Evolutionary conservation across 2,329 filamentous ascomycete species (phyloP), one percentile per base, ranked within the genome.

Genomic region (Fusarium penzigii): DNA sequence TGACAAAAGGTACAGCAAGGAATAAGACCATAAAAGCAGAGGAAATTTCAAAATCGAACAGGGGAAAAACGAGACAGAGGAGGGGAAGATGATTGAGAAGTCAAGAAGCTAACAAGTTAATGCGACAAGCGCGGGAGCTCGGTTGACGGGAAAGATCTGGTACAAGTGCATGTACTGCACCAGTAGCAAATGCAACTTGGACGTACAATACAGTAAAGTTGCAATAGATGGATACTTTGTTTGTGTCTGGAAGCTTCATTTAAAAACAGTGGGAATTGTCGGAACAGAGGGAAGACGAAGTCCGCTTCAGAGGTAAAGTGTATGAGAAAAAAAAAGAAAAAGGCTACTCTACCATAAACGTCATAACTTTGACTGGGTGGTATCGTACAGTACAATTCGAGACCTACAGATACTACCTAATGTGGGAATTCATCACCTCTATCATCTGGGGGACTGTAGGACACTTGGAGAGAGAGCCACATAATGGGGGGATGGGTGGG

Each of bases 311-410:
- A 39, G 46, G 48, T 57, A 25, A 25, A 53, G 52, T 52, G 50
- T 53, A 55, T 56, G 51, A 51, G 49, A 29, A 17, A 32, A 36
- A n/a, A 36, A 47, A 39, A 32, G 36, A 48, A 41, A 46, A n/a
- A n/a, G n/a, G n/a, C n/a, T n/a, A n/a, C n/a, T n/a, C n/a, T n/a
- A n/a, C n/a, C 13, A 14, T 12, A 36, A 36, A 36, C 32, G 32
- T 36, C 32, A 36, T 36, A 36, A 12, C 13, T 36, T 36, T 7
- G 20, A 25, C 20, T 25, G 20, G 20, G 20, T 25, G 20, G 20
- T 25, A 25, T 25, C 20, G 20, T 25, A 25, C 20, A 25, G 20
- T 25, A 25, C 20, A 25, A 25, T 25, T 25, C 20, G 20, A 25
- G 20, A 25, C 20, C 20, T 25, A 25, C 20, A 25, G 20, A 25